A percentile compares a stretch with the other conserved stretches of the same genome.
These are phyloP conservation scores for Leptographium radiaticola DNA, from an alignment of 2,329 filamentous ascomycete species.

Conservation along the genomic window DNA sequence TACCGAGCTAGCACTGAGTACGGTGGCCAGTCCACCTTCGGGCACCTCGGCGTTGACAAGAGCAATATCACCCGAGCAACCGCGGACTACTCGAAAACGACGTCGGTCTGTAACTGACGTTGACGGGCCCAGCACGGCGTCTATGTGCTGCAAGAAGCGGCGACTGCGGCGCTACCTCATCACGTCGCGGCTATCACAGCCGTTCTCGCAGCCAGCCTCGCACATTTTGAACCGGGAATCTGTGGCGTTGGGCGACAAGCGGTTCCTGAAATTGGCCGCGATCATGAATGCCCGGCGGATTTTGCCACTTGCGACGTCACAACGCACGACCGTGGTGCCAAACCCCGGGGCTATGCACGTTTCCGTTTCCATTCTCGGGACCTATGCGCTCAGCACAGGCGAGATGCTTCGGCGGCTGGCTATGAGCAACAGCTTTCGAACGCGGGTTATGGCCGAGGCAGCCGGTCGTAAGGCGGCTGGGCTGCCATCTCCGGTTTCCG, in stretches of 20 bases:
- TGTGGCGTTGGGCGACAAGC: constrained; percentile 28
- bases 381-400: constrained; percentile 8
- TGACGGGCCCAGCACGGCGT: constrained; percentile 39
- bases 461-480: neutral
- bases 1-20: neutral
- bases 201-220: constrained; percentile 55
- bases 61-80: neutral
- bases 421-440: constrained; percentile 48
- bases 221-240: constrained; percentile 54
- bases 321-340: neutral
- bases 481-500: neutral
- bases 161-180: constrained; percentile 49
- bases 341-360: neutral
- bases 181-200: constrained; percentile 56
- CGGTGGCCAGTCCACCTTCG: neutral
- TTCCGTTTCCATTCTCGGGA: neutral
- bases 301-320: constrained; percentile 1
- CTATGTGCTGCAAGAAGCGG: constrained; percentile 51
- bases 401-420: constrained; percentile 49
- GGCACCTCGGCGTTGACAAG: neutral
- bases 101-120: constrained; percentile 41
- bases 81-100: constrained; percentile 28
- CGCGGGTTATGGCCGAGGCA: constrained; percentile 27
- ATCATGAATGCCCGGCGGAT: constrained; percentile 22
- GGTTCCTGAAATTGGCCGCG: constrained; percentile 35